Percentiles rank a stretch among this genome's conserved stretches.
These are phyloP conservation scores for Drechslerella dactyloides DNA, from an alignment of 2,329 filamentous ascomycete species.

Conservation along the genomic window DNA sequence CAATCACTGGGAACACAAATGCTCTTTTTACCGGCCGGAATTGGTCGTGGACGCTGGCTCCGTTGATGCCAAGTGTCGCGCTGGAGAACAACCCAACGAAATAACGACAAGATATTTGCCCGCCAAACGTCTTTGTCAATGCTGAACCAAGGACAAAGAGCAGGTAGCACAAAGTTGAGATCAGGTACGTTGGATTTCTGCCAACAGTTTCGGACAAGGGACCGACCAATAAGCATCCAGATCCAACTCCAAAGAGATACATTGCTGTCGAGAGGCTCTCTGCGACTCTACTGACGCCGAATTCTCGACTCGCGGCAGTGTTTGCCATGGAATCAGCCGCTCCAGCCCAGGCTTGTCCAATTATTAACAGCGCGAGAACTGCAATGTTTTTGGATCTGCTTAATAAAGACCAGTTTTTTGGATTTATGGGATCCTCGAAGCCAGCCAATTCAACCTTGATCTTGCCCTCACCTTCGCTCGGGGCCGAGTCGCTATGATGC, in stretches of 20 bases:
- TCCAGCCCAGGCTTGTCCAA: slow-evolving; percentile 62
- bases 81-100: slow-evolving; percentile 61
- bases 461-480: not conserved
- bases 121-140: slow-evolving; percentile 61
- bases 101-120: slow-evolving; percentile 63
- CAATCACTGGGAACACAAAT: slow-evolving; percentile 63
- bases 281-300: slow-evolving; percentile 60
- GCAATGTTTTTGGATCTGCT: slow-evolving; percentile 57
- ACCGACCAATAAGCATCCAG: slow-evolving; percentile 62
- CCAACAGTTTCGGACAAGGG: slow-evolving; percentile 63
- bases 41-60: slow-evolving; percentile 62
- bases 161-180: slow-evolving; percentile 61
- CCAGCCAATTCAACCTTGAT: slow-evolving; percentile 54
- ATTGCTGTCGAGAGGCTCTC: slow-evolving; percentile 61
- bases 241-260: slow-evolving; percentile 62
- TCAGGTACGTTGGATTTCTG: slow-evolving; percentile 62
- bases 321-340: slow-evolving; percentile 63
- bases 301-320: slow-evolving; percentile 58
- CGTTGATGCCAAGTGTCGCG: slow-evolving; percentile 58
- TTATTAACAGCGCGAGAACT: slow-evolving; percentile 59
- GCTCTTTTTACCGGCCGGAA: slow-evolving; percentile 62
- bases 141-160: slow-evolving; percentile 62
- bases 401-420: slow-evolving; percentile 60
- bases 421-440: slow-evolving; percentile 60
- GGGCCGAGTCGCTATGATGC: not conserved